Conservation (phyloP, 164 flowering plant species). For the Aristolochia californica region DNA sequence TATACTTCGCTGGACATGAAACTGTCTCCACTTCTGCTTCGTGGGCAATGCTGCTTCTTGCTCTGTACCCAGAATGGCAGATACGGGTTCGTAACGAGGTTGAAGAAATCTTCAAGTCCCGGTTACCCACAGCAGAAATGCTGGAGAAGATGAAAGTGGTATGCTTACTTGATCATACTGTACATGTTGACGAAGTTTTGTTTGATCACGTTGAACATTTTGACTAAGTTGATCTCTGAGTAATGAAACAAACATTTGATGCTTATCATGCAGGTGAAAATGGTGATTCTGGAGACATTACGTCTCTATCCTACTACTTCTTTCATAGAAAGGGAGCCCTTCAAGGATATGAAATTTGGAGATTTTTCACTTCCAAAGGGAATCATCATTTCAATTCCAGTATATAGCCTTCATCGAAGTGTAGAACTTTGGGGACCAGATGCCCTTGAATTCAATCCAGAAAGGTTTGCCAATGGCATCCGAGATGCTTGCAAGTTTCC, state of each 20-base stretch:
- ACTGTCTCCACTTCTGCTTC: slow-evolving; percentile 16
- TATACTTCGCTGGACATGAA: slow-evolving; percentile 46
- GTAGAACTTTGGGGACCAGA: slow-evolving; percentile 29
- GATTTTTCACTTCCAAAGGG: slow-evolving; percentile 20
- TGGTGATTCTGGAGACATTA: slow-evolving; percentile 1
- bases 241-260: too few species aligned
- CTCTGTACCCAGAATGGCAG: slow-evolving; percentile 21
- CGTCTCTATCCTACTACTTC: slow-evolving; percentile 1
- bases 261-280: slow-evolving; percentile 5
- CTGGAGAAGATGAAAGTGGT: slow-evolving; percentile 2
- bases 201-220: too few species aligned
- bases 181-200: too few species aligned
- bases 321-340: not conserved
- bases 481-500: slow-evolving; percentile 28
- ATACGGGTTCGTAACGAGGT: slow-evolving; percentile 16
- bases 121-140: slow-evolving; percentile 1
- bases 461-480: slow-evolving; percentile 23
- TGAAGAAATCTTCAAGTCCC: slow-evolving; percentile 6
- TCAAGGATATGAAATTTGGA: slow-evolving; percentile 15
- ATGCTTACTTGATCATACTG: too few species aligned
- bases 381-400: slow-evolving; percentile 8
- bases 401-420: slow-evolving; percentile 11
- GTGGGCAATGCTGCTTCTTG: slow-evolving; percentile 23
- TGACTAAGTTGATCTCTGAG: too few species aligned
- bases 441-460: slow-evolving; percentile 31